These are phyloP conservation scores for Lipomyces sp. DNA, from an alignment of 805 yeast genomes.

Conservation along the genomic window DNA sequence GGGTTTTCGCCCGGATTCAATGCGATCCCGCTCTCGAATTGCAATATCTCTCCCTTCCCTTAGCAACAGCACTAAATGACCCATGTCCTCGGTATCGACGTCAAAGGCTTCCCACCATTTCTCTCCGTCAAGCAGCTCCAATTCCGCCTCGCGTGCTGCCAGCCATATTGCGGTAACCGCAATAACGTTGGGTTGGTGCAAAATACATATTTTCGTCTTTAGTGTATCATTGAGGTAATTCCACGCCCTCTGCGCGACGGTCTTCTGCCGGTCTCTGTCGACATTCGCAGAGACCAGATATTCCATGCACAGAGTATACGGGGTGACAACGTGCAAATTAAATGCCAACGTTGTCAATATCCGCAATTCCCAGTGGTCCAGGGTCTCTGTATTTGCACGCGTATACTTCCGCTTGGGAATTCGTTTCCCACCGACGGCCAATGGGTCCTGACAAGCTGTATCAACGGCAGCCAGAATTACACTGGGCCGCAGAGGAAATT, in stretches of 20 bases:
- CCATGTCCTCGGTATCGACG: constrained; percentile 37
- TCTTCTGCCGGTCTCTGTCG: background rate
- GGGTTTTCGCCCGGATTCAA: constrained; percentile 9
- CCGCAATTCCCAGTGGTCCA: constrained; percentile 27
- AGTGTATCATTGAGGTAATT: constrained; percentile 31
- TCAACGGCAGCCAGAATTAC: constrained; percentile 24
- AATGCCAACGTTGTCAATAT: constrained; percentile 32
- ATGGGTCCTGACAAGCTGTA: constrained; percentile 22
- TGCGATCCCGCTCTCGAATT: constrained; percentile 20
- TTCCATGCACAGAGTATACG: constrained; percentile 26
- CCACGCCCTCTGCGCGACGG: constrained; percentile 32
- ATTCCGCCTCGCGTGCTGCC: constrained; percentile 30
- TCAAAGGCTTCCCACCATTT: constrained; percentile 38
- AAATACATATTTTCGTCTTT: constrained; percentile 19
- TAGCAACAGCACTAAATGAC: constrained; percentile 37
- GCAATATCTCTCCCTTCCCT: constrained; percentile 40
- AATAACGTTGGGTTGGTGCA: constrained; percentile 37
- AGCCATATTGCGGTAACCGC: constrained; percentile 37
- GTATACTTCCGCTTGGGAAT: constrained; percentile 1
- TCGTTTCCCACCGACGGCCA: constrained; percentile 16
- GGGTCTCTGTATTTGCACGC: background rate
- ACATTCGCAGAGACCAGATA: constrained; percentile 16
- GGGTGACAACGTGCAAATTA: constrained; percentile 32
- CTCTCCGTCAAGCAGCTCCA: constrained; percentile 39
- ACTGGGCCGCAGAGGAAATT: constrained; percentile 15